These are phyloP conservation scores for Saussurea involucrata DNA, from an alignment of 129 eudicot species.

Conservation along the genomic window DNA sequence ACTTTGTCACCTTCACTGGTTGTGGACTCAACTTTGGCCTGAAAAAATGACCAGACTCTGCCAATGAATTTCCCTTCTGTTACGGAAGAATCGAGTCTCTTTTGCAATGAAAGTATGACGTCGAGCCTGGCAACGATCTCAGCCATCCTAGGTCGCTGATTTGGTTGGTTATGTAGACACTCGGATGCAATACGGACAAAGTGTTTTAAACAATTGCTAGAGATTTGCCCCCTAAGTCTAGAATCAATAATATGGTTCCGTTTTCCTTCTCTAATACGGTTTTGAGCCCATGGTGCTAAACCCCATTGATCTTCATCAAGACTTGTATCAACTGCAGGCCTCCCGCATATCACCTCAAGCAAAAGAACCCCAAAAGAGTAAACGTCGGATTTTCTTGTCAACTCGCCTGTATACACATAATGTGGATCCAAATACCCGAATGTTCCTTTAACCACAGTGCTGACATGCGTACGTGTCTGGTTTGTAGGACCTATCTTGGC, in stretches of 20 bases:
- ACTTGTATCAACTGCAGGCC: conserved; percentile 32
- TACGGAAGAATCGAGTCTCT: neutral
- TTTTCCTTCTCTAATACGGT: conserved; percentile 19
- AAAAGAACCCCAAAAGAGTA: conserved; percentile 38
- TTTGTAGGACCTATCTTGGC: conserved; percentile 11
- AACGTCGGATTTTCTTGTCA: conserved; percentile 24
- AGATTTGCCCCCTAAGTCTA: conserved; percentile 18
- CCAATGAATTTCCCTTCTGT: neutral
- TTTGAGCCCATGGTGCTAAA: conserved; percentile 25
- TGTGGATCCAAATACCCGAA: conserved; percentile 25
- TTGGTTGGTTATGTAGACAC: conserved; percentile 26
- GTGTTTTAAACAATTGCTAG: neutral
- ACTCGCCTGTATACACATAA: conserved; percentile 10
- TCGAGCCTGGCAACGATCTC: conserved; percentile 28
- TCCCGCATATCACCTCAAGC: conserved; percentile 38
- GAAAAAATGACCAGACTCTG: neutral
- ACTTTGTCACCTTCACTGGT: neutral
- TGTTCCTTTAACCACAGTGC: conserved; percentile 24
- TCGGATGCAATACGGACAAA: conserved; percentile 16
- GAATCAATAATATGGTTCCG: conserved; percentile 22
- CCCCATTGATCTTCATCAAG: conserved; percentile 25
- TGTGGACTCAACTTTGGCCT: neutral
- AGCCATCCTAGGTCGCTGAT: conserved; percentile 41
- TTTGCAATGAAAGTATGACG: conserved; percentile 19
- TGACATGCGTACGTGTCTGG: conserved; percentile 6